phyloP scores from a whole-genome alignment of 139 green algal species.

The Chlorella ohadii region DNA sequence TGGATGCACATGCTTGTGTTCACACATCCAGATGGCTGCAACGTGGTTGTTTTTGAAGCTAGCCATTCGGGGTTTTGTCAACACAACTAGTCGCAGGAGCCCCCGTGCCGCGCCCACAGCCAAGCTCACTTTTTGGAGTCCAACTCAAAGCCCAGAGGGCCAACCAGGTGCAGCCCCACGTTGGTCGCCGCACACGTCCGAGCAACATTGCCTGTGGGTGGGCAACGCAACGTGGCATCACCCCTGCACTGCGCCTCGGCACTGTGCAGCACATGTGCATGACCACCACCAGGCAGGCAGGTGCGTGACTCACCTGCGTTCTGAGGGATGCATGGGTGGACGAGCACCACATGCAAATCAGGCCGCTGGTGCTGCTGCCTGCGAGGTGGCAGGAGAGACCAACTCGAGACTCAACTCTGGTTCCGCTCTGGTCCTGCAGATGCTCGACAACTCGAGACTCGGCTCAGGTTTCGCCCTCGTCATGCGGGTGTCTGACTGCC shows the following conservation, averaged over 20 bases:
- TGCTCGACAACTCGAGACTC: too few species aligned
- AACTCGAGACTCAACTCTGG: too few species aligned
- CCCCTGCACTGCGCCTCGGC: too few species aligned
- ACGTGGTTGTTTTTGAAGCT: too few species aligned
- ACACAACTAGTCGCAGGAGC: too few species aligned
- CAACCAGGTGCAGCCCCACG: slow-evolving; percentile 84
- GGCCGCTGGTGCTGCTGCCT: slow-evolving; percentile 53
- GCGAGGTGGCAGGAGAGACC: not conserved
- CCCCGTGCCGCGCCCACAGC: not conserved
- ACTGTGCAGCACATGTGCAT: too few species aligned
- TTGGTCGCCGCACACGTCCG: slow-evolving; percentile 78
- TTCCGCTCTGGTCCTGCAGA: too few species aligned
- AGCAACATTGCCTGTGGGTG: slow-evolving; percentile 69
- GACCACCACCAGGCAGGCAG: too few species aligned
- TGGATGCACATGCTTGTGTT: too few species aligned
- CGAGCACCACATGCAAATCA: slow-evolving; percentile 79
- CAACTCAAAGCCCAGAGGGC: slow-evolving; percentile 85
- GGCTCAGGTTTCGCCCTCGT: too few species aligned
- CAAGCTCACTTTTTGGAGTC: slow-evolving; percentile 66
- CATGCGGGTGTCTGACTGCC: not conserved
- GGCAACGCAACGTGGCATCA: not conserved
- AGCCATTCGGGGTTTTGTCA: too few species aligned
- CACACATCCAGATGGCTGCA: too few species aligned
- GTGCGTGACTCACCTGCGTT: slow-evolving; percentile 47
- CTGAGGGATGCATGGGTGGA: slow-evolving; percentile 80